Conservation (phyloP, 345 rosid genomes). For the Tarenaya hassleriana region DNA sequence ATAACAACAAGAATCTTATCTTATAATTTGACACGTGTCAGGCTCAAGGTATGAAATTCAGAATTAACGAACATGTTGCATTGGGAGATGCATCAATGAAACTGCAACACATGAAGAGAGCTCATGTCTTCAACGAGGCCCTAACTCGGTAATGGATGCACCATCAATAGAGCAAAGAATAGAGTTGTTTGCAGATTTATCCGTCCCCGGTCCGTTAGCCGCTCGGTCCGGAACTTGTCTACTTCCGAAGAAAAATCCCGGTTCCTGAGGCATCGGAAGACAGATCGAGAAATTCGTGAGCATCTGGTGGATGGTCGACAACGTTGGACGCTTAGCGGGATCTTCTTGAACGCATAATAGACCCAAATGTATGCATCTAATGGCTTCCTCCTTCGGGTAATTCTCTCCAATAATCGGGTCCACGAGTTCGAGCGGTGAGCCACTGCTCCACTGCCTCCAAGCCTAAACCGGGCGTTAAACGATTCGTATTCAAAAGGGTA, state of each 20-base stretch:
- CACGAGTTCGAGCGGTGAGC: conserved; percentile 14
- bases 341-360: conserved; percentile 47
- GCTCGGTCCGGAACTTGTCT: neutral
- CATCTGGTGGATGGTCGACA: conserved; percentile 32
- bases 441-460: conserved; percentile 38
- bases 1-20: too few species aligned
- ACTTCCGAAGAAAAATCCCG: conserved; percentile 12
- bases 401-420: conserved; percentile 22
- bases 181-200: neutral
- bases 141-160: conserved; percentile 16
- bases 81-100: too few species aligned
- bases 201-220: neutral
- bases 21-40: too few species aligned
- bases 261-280: conserved; percentile 23
- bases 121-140: conserved; percentile 17
- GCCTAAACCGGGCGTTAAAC: conserved; percentile 5
- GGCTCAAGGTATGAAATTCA: too few species aligned
- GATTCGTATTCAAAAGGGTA: neutral
- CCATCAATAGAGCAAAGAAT: conserved; percentile 13
- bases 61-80: too few species aligned
- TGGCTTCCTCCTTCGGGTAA: conserved; percentile 29
- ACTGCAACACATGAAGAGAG: neutral
- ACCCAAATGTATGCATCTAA: conserved; percentile 40
- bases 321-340: conserved; percentile 33
- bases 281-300: conserved; percentile 29